Evolutionary conservation across 768 basidiomycete species (phyloP).

Genomic region (Suillus spraguei): DNA sequence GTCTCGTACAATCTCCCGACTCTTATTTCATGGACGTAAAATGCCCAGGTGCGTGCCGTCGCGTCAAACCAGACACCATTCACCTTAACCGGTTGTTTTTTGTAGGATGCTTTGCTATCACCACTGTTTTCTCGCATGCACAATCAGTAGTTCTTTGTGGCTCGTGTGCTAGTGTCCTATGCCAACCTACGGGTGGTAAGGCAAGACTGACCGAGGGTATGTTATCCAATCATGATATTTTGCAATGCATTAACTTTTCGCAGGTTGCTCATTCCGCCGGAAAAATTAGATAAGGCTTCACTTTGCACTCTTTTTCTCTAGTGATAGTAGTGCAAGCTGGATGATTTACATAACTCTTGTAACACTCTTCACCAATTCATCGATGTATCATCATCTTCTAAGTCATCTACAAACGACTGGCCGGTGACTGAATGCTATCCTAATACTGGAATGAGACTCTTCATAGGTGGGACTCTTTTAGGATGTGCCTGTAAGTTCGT

Average conservation of each 20-base stretch:
- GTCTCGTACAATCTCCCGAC: constrained; percentile 97
- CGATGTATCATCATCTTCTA: neutral
- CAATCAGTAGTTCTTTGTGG: constrained; percentile 96
- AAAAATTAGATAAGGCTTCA: constrained; percentile 63
- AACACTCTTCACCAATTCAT: too few relatives aligned
- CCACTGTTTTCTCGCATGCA: constrained; percentile 99
- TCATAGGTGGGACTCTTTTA: neutral
- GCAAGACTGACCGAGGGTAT: constrained; percentile 96
- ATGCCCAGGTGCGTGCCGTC: constrained; percentile 78
- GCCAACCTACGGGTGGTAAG: constrained; percentile 98
- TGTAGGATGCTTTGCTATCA: constrained; percentile 91
- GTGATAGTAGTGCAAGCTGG: neutral
- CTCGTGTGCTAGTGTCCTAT: constrained; percentile 91
- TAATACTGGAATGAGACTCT: neutral
- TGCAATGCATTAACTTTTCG: constrained; percentile 15
- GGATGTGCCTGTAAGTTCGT: neutral
- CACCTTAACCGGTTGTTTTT: constrained; percentile 3
- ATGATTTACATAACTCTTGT: neutral
- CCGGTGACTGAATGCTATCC: neutral
- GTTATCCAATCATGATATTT: constrained; percentile 25
- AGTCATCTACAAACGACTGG: neutral
- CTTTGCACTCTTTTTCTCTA: neutral
- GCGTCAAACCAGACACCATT: too few relatives aligned
- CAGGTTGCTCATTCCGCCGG: constrained; percentile 97
- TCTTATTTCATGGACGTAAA: constrained; percentile 99